These are phyloP conservation scores for Grosmannia serpens DNA, from an alignment of 2,329 filamentous ascomycete genomes.

Conservation along the genomic window DNA sequence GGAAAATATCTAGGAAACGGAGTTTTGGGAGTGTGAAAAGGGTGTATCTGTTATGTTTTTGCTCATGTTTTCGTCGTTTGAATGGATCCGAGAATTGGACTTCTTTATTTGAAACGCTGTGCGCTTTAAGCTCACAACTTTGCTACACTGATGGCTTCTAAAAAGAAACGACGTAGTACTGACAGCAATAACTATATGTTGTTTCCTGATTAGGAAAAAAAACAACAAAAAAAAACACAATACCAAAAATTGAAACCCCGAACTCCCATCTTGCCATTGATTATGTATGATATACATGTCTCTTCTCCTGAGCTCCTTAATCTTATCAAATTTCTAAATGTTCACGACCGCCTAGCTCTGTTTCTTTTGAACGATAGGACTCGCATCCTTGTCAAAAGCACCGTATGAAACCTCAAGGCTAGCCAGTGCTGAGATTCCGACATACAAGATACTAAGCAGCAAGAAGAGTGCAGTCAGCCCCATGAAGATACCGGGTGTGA, in stretches of 20 bases:
- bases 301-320: background rate
- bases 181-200: background rate
- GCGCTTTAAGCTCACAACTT: background rate
- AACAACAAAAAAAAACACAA: background rate
- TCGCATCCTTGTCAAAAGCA: constrained; percentile 94
- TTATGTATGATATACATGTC: background rate
- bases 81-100: background rate
- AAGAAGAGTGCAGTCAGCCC: constrained; percentile 59
- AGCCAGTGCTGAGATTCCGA: constrained; percentile 63
- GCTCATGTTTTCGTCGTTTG: background rate
- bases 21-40: background rate
- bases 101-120: background rate
- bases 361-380: constrained; percentile 80
- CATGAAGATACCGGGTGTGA: constrained; percentile 89
- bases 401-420: constrained; percentile 86
- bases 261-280: background rate
- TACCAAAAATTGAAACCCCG: background rate
- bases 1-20: background rate
- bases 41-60: background rate
- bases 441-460: constrained; percentile 64
- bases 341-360: constrained; percentile 30
- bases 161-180: background rate
- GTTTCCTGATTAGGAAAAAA: background rate
- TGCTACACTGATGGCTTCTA: background rate
- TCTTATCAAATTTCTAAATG: background rate